phyloP scores from a whole-genome alignment of 495 filamentous ascomycete genomes.

The Chaetomium tenue region DNA sequence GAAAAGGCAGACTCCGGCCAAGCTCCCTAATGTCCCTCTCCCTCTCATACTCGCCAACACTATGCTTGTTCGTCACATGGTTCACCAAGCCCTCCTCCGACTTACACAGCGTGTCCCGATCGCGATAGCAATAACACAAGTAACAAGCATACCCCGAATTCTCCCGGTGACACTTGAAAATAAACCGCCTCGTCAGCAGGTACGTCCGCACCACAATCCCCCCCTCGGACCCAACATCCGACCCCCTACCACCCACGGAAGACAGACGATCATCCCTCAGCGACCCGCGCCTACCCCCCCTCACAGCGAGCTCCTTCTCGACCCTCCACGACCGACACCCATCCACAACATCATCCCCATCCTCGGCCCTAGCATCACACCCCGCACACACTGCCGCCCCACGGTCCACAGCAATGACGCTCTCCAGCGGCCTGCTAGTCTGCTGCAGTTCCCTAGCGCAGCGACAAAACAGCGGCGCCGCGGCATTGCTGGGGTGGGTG shows the following conservation, averaged over 20 bases:
- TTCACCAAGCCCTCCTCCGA: constrained; percentile 32
- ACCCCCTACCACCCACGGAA: neutral
- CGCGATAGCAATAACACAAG: constrained; percentile 30
- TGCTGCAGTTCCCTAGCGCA: constrained; percentile 33
- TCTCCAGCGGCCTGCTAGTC: constrained; percentile 7
- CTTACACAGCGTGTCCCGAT: constrained; percentile 35
- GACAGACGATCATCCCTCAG: neutral
- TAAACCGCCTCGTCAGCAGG: constrained; percentile 35
- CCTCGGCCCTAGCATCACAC: constrained; percentile 23
- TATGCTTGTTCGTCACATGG: constrained; percentile 35
- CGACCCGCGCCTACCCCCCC: neutral
- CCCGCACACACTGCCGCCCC: constrained; percentile 21
- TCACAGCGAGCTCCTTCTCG: constrained; percentile 32
- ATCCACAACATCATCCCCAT: neutral
- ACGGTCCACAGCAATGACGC: neutral
- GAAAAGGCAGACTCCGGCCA: constrained; percentile 9
- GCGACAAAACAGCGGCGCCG: constrained; percentile 33
- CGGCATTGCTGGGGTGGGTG: constrained; percentile 8
- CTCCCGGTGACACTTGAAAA: constrained; percentile 40
- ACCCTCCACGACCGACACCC: constrained; percentile 30
- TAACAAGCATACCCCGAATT: constrained; percentile 35
- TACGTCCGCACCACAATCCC: constrained; percentile 29
- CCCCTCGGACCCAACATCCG: constrained; percentile 20
- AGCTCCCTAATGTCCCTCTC: constrained; percentile 36
- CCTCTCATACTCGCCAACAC: constrained; percentile 29